Evolutionary conservation across 768 basidiomycete species (phyloP), one percentile per base, ranked within the genome.

Genomic region (Albatrellus ellisii): DNA sequence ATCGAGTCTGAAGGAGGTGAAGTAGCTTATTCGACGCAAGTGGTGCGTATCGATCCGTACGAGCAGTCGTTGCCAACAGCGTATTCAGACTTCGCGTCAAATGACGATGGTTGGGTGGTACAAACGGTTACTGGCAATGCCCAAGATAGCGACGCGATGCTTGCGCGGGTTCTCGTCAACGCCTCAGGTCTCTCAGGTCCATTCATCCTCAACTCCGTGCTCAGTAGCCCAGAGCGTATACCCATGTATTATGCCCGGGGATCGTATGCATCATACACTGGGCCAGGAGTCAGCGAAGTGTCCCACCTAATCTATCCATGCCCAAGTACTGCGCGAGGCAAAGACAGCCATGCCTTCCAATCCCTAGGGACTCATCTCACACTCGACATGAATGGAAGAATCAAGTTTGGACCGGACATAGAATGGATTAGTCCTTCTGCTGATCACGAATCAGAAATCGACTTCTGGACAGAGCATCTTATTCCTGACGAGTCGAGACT

Each of bases 281-380:
- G 92, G 5, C 77, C 79, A 0, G 90, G 89, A 1, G 66, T 81
- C 31, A 61, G 68, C 11, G 57, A 68, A 10, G 66, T 95, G 42
- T 69, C 68, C 3, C 79, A 78, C 49, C 73, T 99, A 45, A 77
- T 99, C 54, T 97, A 99, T 62, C 92, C 94, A 2, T 91, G 86
- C 47, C 91, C 94, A 4, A 69, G 75, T 41, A 72, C 68, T 8
- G 73, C 65, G 28, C 69, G 67, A 44, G 67, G 62, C 3, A 70
- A 80, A 39, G 69, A 42, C 20, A 36, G 45, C 39, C 45, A 53
- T 46, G 47, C 75, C 6, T 85, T 94, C 55, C 79, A 86, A 46
- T 84, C 85, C 3, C 68, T 97, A 6, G 94, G 95, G 3, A 92
- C 90, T 9, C 95, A 97, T 62, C 66, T 97, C 20, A 90, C 89